Evolutionary conservation across 257 asterid genomes (phyloP), one percentile per base, ranked within the genome.

Genomic region (Avicennia marina): DNA sequence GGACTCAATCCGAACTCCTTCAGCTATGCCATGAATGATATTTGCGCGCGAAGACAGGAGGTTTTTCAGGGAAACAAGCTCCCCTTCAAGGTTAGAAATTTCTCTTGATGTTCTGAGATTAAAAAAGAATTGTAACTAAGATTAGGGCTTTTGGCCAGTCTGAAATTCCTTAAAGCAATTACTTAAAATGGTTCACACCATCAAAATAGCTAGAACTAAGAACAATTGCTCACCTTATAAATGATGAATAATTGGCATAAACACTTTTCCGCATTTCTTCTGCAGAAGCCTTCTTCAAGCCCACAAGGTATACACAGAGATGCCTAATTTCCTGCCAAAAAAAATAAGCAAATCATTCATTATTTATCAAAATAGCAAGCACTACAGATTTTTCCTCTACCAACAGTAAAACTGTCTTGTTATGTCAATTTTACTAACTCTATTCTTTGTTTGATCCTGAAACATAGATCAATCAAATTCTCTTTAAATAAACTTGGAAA

Each of bases 201-300:
- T 41, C 46, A 13, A 24, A 42, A 34, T 32, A 9, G 65, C 8
- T 48, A 32, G 24, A 67, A 45, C 2, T 18, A 13, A 1, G 11
- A 33, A 43, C 4, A 44, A 9, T 5, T 15, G 42, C 43, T 60
- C 69, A 81, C 98, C 98, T 84, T 69, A 91, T 88, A 56, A 91
- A 91, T 12, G 96, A 76, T 1, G 93, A 68, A 67, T 91, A 91
- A 67, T 91, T 88, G 38, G 98, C 95, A 48, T 88, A 91, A 27
- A 91, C 96, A 39, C 89, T 88, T 69, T 74, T 91, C 8, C 96
- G 76, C 95, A 88, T 91, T 78, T 91, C 95, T 70, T 91, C 98
- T 1, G 96, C 98, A 53, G 96, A 91, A 48, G 93, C 95, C 79
- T 83, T 91, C 87, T 80, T 85, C 66, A 91, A 65, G 54, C 82